Evolutionary conservation across 2,329 filamentous ascomycete species (phyloP).

Genomic region (Neonectria neomacrospora): DNA sequence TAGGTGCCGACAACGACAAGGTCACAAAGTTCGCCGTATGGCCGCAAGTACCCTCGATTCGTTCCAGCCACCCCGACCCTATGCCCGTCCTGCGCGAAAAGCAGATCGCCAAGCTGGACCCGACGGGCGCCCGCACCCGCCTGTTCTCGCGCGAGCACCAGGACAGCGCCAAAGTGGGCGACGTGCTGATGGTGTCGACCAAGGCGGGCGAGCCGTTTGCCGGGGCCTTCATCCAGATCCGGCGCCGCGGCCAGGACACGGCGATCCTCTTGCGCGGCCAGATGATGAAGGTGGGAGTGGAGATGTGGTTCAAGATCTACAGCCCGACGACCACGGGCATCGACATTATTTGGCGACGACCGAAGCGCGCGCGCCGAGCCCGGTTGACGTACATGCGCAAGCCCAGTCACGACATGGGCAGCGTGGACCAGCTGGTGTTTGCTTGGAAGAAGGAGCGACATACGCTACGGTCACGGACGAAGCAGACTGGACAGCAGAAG

Average conservation of each 20-base stretch:
- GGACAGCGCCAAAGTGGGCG: constrained; percentile 84
- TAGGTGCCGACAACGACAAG: constrained; percentile 51
- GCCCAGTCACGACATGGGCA: constrained; percentile 87
- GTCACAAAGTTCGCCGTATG: constrained; percentile 61
- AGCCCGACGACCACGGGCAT: constrained; percentile 89
- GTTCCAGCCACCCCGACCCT: constrained; percentile 71
- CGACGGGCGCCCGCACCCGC: constrained; percentile 81
- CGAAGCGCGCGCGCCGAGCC: constrained; percentile 87
- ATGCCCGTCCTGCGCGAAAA: constrained; percentile 72
- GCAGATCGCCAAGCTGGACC: constrained; percentile 82
- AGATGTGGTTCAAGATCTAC: constrained; percentile 99
- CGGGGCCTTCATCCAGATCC: constrained; percentile 88
- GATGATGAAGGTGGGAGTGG: constrained; percentile 86
- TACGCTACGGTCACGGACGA: constrained; percentile 51
- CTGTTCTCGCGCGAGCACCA: constrained; percentile 83
- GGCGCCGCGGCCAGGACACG: constrained; percentile 87
- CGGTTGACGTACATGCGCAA: constrained; percentile 91
- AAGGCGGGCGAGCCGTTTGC: constrained; percentile 86
- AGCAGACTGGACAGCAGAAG: constrained; percentile 41
- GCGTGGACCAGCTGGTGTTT: constrained; percentile 80
- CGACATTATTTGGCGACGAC: constrained; percentile 88
- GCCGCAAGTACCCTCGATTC: constrained; percentile 66
- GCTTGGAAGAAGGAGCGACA: constrained; percentile 60
- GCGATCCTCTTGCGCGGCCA: constrained; percentile 88
- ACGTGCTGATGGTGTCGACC: constrained; percentile 90